A percentile compares a stretch with the other conserved stretches of the same genome.
Conservation (phyloP, 1,284 basidiomycete genomes). For the Ustilago hordei region DNA sequence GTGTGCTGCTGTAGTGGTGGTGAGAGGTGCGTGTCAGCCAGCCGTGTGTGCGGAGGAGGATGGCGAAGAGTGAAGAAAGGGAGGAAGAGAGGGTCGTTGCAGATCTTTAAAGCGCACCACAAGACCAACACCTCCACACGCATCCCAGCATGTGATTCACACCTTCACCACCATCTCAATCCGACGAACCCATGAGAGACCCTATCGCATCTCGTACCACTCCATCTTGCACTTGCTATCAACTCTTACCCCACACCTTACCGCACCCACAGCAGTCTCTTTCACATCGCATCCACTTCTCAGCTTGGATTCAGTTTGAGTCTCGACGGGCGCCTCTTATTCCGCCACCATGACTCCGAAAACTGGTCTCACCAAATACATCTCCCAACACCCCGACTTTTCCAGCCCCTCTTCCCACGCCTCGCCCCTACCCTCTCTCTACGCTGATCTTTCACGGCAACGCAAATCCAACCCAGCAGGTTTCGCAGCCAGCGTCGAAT, state of each 20-base stretch:
- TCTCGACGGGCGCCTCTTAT: background rate
- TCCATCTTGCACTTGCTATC: no score
- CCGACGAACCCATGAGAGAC: no score
- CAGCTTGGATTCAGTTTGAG: background rate
- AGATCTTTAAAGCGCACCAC: constrained; percentile 11
- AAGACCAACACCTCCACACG: constrained; percentile 49
- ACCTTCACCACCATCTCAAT: background rate
- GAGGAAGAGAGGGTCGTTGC: constrained; percentile 6
- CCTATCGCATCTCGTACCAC: no score
- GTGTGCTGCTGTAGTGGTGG: background rate
- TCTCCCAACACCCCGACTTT: constrained; percentile 41
- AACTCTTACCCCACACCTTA: no score
- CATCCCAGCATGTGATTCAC: background rate
- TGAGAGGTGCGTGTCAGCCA: background rate
- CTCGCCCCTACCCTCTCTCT: constrained; percentile 78
- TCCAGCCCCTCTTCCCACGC: constrained; percentile 21
- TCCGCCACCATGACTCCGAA: background rate
- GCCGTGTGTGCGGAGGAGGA: background rate
- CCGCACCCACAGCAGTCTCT: no score
- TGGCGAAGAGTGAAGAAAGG: background rate
- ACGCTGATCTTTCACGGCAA: constrained; percentile 87
- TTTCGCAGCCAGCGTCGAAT: constrained; percentile 82
- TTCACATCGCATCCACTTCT: no score
- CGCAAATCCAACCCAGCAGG: constrained; percentile 85
- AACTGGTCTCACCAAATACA: constrained; percentile 23